A percentile compares a stretch with the other conserved stretches of the same genome.
Conservation (phyloP, 768 basidiomycete genomes). For the Lactarius tabidus region DNA sequence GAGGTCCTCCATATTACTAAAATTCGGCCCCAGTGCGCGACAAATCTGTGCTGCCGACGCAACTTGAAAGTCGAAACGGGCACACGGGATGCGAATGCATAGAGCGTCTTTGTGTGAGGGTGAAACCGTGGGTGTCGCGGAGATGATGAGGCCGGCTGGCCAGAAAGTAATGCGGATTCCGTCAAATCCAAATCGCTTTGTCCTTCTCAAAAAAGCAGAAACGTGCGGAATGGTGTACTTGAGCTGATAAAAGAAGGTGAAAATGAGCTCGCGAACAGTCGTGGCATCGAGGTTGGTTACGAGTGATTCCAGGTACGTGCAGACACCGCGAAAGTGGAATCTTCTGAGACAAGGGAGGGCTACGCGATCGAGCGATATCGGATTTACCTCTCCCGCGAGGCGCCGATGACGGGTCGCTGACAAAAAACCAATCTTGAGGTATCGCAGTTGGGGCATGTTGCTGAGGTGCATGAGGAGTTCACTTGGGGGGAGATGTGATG, state of each 20-base stretch:
- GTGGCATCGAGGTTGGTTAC: not conserved
- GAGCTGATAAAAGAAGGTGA: constrained; percentile 6
- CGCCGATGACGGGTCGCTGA: not conserved
- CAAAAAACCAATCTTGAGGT: constrained; percentile 4
- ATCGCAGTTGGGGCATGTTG: not conserved
- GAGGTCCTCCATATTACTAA: constrained; percentile 1
- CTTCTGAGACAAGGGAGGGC: not conserved
- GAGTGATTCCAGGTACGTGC: not conserved
- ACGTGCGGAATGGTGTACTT: not conserved
- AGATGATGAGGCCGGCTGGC: not conserved
- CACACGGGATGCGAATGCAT: not conserved
- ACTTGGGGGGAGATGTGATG: not conserved
- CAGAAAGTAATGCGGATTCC: not conserved
- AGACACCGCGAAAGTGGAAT: constrained; percentile 1
- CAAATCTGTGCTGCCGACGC: constrained; percentile 3
- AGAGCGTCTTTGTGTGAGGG: not conserved
- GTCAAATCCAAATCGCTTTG: constrained; percentile 4
- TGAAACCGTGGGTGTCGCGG: not conserved
- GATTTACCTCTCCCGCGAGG: not conserved
- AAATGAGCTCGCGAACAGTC: not conserved
- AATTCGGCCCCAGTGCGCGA: not conserved
- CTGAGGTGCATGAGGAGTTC: not conserved
- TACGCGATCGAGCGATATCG: not conserved
- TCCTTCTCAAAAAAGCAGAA: constrained; percentile 1
- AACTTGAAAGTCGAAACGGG: constrained; percentile 1